Base-by-base conservation (phyloP, 345 rosid genomes). In the Aethionema arabicum region DNA sequence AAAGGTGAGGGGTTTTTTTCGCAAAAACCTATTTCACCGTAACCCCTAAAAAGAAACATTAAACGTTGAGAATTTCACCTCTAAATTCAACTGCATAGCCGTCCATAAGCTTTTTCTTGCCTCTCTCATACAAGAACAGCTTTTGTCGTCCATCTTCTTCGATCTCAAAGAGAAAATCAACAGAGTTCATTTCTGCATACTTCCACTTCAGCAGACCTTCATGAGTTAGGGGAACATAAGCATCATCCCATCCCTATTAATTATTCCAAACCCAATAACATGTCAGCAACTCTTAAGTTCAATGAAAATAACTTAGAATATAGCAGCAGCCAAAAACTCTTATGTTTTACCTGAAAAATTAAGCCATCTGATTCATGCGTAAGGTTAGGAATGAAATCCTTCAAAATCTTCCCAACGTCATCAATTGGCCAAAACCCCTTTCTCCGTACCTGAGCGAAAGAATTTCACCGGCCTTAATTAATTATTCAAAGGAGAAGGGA, bases 191-290 rank as follows among this genome's bases (percentile, higher is more conserved):
- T 51, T 80, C 81, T 27, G 96, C 84, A 79, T 93, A 93, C 69
- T 93, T 93, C 99, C 99, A 93, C 84, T 93, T 93, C 73, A 93
- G 63, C 39, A 93, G 95, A 49, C 97, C 97, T 78, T 90, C 87
- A 65, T 93, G 95, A 3, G 97, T 86, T 46, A 90, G 85, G n/a
- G 99, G 88, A 71, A 84, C 80, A 11, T 93, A 93, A 16, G 96
- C 95, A 80, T 93, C 99, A 67, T 93, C 99, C 99, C 99, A 93
- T 42, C 95, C 97, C 97, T 93, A 67, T 29, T 43, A 5, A 48
- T 15, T n/a, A 10, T 9, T 32, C 53, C 29, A 42, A 52, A 42
- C 52, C 32, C 49, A 12, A 57, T 15, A 5, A 8, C 15, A 67
- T 6, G 68, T 32, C 43, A 55, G 32, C 56, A n/a, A 13, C 12